These are phyloP conservation scores for Margaritispora aquatica DNA, from an alignment of 495 filamentous ascomycete species.

Conservation along the genomic window DNA sequence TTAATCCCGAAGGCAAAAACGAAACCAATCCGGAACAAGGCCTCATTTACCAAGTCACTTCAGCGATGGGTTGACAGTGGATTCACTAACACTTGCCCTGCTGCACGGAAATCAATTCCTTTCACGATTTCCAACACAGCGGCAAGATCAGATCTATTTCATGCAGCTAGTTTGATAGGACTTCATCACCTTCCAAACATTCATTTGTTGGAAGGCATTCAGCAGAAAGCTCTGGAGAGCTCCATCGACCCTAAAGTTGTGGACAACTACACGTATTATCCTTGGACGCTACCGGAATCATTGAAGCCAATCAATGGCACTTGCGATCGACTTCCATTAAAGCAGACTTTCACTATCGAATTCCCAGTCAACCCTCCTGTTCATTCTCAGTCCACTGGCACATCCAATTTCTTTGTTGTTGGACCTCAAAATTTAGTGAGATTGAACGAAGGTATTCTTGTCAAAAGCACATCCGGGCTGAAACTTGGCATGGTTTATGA, in stretches of 20 bases:
- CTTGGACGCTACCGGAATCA: slow-evolving; percentile 79
- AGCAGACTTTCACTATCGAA: slow-evolving; percentile 24
- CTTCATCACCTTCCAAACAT: slow-evolving; percentile 67
- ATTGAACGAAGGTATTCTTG: slow-evolving; percentile 60
- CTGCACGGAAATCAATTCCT: slow-evolving; percentile 47
- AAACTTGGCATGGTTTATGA: slow-evolving; percentile 77
- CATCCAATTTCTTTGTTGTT: slow-evolving; percentile 48
- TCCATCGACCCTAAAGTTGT: slow-evolving; percentile 16
- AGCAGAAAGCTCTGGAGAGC: slow-evolving; percentile 29
- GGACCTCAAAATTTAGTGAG: slow-evolving; percentile 42
- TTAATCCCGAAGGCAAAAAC: slow-evolving; percentile 60
- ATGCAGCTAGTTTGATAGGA: slow-evolving; percentile 80
- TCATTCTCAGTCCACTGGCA: not conserved
- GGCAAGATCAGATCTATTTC: slow-evolving; percentile 80
- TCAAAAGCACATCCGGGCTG: slow-evolving; percentile 73
- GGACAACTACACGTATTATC: slow-evolving; percentile 79
- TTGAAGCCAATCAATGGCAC: slow-evolving; percentile 68
- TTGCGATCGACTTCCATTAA: slow-evolving; percentile 53
- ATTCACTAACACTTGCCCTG: slow-evolving; percentile 47
- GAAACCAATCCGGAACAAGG: not conserved
- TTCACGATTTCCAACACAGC: slow-evolving; percentile 74
- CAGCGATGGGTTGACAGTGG: not conserved
- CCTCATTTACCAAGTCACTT: slow-evolving; percentile 2
- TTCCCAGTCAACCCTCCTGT: slow-evolving; percentile 18
- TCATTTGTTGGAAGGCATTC: slow-evolving; percentile 24